Base-by-base conservation (phyloP, 202 grass and related monocot genomes). In the Schoenoplectus tabernaemontani region DNA sequence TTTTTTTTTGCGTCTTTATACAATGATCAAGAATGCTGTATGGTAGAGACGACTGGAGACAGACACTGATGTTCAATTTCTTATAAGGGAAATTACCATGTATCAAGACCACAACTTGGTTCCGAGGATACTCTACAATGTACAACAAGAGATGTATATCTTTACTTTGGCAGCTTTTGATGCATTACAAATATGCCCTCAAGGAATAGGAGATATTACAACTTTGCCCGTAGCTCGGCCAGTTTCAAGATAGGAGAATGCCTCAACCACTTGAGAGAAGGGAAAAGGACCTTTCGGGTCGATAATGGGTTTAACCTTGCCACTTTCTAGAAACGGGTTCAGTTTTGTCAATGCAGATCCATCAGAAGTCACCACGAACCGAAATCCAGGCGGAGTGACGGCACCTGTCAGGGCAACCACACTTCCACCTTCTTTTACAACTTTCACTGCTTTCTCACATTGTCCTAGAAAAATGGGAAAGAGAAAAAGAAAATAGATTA, bases 171-270 rank as follows among this genome's bases (percentile, higher is more conserved):
- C 23, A 74, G 9, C 26, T 74, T 32, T 73, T 26, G 7, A 51
- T 54, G 28, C 3, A 24, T 64, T 77, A 69, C 56, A 43, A 57
- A 43, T 67, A 39, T 47, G 3, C 6, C 48, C 53, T 92, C 61
- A 99, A 60, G 86, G 86, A 50, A 99, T 85, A 7, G 90, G 96
- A 32, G 83, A 92, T 38, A 99, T 69, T 30, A 95, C 83, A 19
- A 99, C 86, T 85, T 95, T 99, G 19, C 92, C 92, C 0, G 73
- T 82, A 48, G 92, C 90, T 48, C 96, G 78, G 2, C 96, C 92
- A 4, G 92, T 88, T 83, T 95, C 96, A 8, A 95, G 96, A 80
- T 95, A 86, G 9, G 88, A 89, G 82, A 98, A 98, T 8, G 96
- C 91, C 76, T 92, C 92, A 2, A 82, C 87, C 13, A 88, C 58